These are phyloP conservation scores for Colletotrichum sp. DNA, from an alignment of 2,329 filamentous ascomycete genomes.

Conservation along the genomic window DNA sequence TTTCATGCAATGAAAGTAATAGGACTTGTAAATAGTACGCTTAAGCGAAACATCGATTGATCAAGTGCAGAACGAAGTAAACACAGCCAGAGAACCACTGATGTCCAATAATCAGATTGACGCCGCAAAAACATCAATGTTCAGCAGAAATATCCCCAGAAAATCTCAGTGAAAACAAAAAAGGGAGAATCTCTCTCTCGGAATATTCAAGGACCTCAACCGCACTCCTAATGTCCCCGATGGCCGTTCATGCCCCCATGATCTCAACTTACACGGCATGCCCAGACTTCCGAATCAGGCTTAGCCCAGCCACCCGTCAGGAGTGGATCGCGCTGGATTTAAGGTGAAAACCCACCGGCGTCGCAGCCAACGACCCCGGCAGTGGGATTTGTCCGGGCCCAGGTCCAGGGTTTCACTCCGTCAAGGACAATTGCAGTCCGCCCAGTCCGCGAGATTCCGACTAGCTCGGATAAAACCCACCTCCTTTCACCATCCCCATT, in stretches of 20 bases:
- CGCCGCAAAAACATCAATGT: neutral
- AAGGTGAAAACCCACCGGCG: constrained; percentile 8
- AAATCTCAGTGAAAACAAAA: neutral
- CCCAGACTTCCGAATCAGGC: neutral
- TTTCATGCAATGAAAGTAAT: neutral
- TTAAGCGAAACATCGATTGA: neutral
- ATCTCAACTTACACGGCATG: neutral
- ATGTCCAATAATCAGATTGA: neutral
- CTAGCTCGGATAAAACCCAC: constrained; percentile 23
- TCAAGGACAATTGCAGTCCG: neutral
- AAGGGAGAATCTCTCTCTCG: neutral
- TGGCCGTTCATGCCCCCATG: neutral
- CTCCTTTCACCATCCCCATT: neutral
- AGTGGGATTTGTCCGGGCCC: constrained; percentile 5
- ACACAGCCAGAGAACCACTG: neutral
- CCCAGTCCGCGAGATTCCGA: neutral
- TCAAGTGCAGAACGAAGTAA: neutral
- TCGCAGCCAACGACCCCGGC: neutral
- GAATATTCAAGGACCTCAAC: neutral
- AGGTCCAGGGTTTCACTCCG: neutral
- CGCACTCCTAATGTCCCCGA: neutral
- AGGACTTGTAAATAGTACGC: neutral
- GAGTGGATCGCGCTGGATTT: neutral
- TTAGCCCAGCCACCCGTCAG: neutral
- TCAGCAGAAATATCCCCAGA: neutral